Evolutionary conservation across 495 filamentous ascomycete genomes (phyloP).

Genomic region (Elasticomyces elasticus): DNA sequence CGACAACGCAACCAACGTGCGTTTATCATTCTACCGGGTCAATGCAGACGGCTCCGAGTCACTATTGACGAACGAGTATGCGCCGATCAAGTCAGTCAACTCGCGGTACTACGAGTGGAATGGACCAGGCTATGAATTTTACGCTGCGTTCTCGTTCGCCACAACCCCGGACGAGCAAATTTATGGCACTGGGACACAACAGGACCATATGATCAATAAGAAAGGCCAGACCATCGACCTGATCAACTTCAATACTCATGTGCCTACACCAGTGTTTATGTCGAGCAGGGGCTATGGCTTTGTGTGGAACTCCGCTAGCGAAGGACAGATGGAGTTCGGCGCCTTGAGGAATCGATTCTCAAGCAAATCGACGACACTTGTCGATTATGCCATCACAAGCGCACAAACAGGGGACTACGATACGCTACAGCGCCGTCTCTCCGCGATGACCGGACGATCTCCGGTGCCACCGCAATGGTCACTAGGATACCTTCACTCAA

Average conservation of each 20-base stretch:
- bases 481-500: conserved; percentile 7
- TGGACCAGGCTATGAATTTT: conserved; percentile 12
- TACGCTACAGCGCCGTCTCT: conserved; percentile 2
- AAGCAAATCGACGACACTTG: conserved; percentile 6
- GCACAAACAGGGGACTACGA: conserved; percentile 10
- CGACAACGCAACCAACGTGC: conserved; percentile 3
- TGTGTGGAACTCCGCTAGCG: conserved; percentile 12
- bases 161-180: conserved; percentile 13
- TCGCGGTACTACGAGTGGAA: conserved; percentile 13
- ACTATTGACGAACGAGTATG: conserved; percentile 7
- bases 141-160: conserved; percentile 4
- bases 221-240: conserved; percentile 12
- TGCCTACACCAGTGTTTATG: conserved; percentile 14
- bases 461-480: conserved; percentile 9
- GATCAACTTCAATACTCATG: conserved; percentile 14
- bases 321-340: conserved; percentile 13
- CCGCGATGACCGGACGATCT: conserved; percentile 9
- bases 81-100: conserved; percentile 4
- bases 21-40: conserved; percentile 8
- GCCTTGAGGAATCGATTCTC: conserved; percentile 6
- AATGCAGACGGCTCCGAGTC: conserved; percentile 3
- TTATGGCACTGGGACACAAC: conserved; percentile 14
- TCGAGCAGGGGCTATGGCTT: conserved; percentile 13
- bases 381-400: conserved; percentile 14
- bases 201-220: conserved; percentile 12